Evolutionary conservation across 2,329 filamentous ascomycete genomes (phyloP), one percentile per base, ranked within the genome.

Genomic region (Cercospora nicotianae): DNA sequence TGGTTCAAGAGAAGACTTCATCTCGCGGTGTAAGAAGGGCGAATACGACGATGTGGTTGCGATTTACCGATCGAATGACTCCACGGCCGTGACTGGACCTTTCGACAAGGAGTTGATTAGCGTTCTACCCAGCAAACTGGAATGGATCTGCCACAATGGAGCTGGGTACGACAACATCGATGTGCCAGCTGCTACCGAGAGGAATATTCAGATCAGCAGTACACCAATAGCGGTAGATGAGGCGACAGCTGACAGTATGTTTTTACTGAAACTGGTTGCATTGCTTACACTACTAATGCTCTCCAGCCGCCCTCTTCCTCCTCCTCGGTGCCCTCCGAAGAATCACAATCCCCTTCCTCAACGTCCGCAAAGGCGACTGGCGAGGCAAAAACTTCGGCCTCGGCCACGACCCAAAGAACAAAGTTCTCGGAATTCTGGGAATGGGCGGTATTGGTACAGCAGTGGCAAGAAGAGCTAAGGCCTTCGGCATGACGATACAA

Each of bases 391-490:
- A 77, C 42, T 80, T 83, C 53, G 77, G 76, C 1, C 81, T 87
- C 39, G 85, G 84, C 13, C 84, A 84, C 72, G 84, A 86, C 64
- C 84, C 84, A 2, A 82, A 83, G 72, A 82, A 83, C 67, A 85
- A 86, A 73, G 78, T 78, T 1, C 80, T 87, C 73, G 86, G 86
- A 5, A 86, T 88, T 66, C 77, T 89, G 1, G 87, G 86, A 10
- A 87, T 88, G 85, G 87, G 87, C 28, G 85, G 86, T 9, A 88
- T 89, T 58, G 87, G 87, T 2, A 79, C 81, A 13, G 83, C 84
- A 6, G 80, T 83, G 9, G 81, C 81, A 26, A 75, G 77, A 23
- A 81, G 84, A 51, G 85, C 84, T 3, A 81, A 81, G 31, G 82
- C 82, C 0, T 87, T 88, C 69, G 86, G 86, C 51, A 86, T 88